Evolutionary conservation across 495 filamentous ascomycete species (phyloP), one percentile per base, ranked within the genome.

Genomic region (Gamarada debralockiae): DNA sequence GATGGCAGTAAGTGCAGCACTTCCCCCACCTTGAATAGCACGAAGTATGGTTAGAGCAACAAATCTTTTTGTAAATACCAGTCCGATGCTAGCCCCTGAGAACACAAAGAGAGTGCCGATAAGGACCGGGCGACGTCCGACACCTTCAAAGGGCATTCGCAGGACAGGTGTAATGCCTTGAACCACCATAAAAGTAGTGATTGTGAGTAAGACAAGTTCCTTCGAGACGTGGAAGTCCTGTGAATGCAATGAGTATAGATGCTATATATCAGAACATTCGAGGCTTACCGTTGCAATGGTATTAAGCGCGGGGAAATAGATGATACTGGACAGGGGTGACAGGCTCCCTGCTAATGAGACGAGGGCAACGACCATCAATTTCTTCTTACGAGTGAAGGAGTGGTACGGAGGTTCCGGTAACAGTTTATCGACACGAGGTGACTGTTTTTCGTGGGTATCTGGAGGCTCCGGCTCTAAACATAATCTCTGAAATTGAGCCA

Each of bases 1-100:
- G 29, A 83, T 70, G 3, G 77, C 70, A 31, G 80, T 75, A 0
- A 78, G 57, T 7, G 69, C 71, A n/a, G 78, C 77, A 53, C 74
- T 82, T 0, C 84, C 84, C 1, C 73, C 70, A 33, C 74, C 79
- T 65, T 88, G 84, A 2, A 86, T 22, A 68, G 77, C 79, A 10
- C 84, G 70, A 13, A 88, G 64, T 0, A 84, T 67, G 21, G 87
- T 59, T 22, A 88, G 59, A 0, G 80, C 74, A 13, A 74, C 71
- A 53, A 79, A 87, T 34, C 70, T 70, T 24, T 75, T 67, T 41
- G 82, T 77, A 23, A 85, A 61, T 13, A 80, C 81, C 0, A 86
- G 66, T 0, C 81, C 84, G 24, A 85, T 72, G 56, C 81, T 82
- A 33, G 83, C 82, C 43, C 66, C 69, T 2, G 80, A 59, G 55